Conservation (phyloP, 495 filamentous ascomycete species). For the Hyaloscypha hepaticicola region DNA sequence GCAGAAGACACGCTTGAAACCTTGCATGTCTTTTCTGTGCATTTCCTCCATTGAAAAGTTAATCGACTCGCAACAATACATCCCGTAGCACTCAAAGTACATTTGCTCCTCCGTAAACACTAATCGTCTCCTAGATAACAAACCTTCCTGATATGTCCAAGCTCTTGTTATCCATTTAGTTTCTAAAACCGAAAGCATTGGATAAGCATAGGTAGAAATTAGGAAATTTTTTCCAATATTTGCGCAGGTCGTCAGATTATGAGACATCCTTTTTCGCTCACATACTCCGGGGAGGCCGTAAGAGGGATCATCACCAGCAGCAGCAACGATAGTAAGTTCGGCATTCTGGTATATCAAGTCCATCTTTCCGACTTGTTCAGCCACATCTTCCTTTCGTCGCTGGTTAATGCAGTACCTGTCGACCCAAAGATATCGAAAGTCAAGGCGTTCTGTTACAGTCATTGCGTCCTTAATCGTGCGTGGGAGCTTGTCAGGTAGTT, state of each 20-base stretch:
- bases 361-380: slow-evolving; percentile 35
- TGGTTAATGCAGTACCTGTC: slow-evolving; percentile 35
- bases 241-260: background rate
- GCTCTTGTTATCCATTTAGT: slow-evolving; percentile 38
- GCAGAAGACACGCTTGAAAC: background rate
- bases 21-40: background rate
- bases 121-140: background rate
- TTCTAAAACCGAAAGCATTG: background rate
- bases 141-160: slow-evolving; percentile 37
- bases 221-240: slow-evolving; percentile 16
- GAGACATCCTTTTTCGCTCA: background rate
- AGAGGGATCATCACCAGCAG: slow-evolving; percentile 30
- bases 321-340: slow-evolving; percentile 35
- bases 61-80: background rate
- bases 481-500: slow-evolving; percentile 7
- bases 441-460: slow-evolving; percentile 15
- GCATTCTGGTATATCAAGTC: slow-evolving; percentile 33
- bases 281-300: slow-evolving; percentile 37
- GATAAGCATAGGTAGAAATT: background rate
- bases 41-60: background rate
- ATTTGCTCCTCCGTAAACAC: background rate
- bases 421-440: slow-evolving; percentile 35
- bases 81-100: background rate
- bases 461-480: slow-evolving; percentile 28
- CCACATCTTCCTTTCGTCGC: slow-evolving; percentile 15